Conservation (phyloP, 768 basidiomycete species). For the Mrakia gelida region DNA sequence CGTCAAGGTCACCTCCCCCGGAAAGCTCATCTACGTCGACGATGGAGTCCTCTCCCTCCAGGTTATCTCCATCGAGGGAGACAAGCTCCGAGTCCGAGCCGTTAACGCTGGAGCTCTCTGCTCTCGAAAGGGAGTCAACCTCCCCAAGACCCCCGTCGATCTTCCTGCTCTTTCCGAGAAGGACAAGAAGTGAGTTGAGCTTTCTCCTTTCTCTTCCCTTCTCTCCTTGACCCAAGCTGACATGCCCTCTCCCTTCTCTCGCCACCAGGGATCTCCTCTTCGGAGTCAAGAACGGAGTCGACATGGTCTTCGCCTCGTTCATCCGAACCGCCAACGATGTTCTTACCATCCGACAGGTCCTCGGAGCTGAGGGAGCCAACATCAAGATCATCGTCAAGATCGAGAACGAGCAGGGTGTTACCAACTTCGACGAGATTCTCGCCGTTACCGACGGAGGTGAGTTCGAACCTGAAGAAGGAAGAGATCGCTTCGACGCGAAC, state of each 20-base stretch:
- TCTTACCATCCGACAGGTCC: slow-evolving; percentile 81
- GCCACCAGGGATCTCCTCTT: slow-evolving; percentile 68
- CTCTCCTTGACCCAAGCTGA: not conserved
- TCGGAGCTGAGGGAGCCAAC: slow-evolving; percentile 88
- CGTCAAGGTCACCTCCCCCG: slow-evolving; percentile 91
- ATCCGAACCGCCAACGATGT: slow-evolving; percentile 95
- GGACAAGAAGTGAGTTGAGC: slow-evolving; percentile 61
- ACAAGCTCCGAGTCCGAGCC: slow-evolving; percentile 67
- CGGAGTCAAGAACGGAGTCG: slow-evolving; percentile 94
- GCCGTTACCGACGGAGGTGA: slow-evolving; percentile 74
- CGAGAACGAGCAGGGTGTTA: slow-evolving; percentile 98
- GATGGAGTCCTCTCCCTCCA: slow-evolving; percentile 92
- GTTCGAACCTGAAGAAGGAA: not conserved
- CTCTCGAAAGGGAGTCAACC: slow-evolving; percentile 97
- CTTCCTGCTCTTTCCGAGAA: slow-evolving; percentile 95
- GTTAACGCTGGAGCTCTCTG: slow-evolving; percentile 88
- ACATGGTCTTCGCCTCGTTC: slow-evolving; percentile 99
- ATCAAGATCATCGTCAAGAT: slow-evolving; percentile 99
- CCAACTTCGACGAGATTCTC: slow-evolving; percentile 98
- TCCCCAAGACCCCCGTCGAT: slow-evolving; percentile 96
- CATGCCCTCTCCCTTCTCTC: not conserved
- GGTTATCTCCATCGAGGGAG: slow-evolving; percentile 80
- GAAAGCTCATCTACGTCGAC: slow-evolving; percentile 95
- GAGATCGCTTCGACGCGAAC: not conserved
- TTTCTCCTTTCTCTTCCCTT: not conserved